These are phyloP conservation scores for Monilinia fructicola DNA, from an alignment of 2,329 filamentous ascomycete genomes.

Conservation along the genomic window DNA sequence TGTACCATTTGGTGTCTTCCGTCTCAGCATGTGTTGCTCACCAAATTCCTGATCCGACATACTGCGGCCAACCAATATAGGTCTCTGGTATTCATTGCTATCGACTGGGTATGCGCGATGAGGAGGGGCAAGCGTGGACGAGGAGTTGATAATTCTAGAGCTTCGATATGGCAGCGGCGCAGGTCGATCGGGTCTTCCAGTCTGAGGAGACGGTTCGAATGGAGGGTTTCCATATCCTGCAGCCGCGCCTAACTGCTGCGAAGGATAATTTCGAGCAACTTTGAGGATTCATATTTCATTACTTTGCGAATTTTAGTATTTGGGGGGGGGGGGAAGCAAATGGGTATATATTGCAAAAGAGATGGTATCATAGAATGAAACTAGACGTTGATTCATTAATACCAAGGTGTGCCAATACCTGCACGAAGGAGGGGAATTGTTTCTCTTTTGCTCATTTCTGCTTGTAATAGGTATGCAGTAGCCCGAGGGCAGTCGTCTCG, in stretches of 20 bases:
- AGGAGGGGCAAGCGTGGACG: constrained; percentile 29
- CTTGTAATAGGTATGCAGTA: constrained; percentile 27
- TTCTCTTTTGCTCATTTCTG: constrained; percentile 40
- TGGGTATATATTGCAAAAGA: constrained; percentile 28
- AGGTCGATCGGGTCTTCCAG: constrained; percentile 31
- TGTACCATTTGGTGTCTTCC: constrained; percentile 94
- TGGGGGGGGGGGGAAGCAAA: constrained; percentile 23
- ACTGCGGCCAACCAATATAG: constrained; percentile 21
- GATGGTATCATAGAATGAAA: constrained; percentile 26
- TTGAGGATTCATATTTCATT: constrained; percentile 49
- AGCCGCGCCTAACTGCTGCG: constrained; percentile 38
- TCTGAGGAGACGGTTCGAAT: constrained; percentile 31
- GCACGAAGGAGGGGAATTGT: constrained; percentile 39
- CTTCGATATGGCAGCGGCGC: constrained; percentile 36
- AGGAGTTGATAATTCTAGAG: constrained; percentile 34
- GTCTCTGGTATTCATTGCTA: constrained; percentile 28
- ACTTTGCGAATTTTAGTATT: constrained; percentile 26
- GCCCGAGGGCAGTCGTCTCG: constrained; percentile 21
- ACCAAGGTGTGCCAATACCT: constrained; percentile 41
- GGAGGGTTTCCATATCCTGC: constrained; percentile 35
- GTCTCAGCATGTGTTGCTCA: constrained; percentile 66
- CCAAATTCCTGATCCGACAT: constrained; percentile 48
- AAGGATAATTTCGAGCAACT: constrained; percentile 45
- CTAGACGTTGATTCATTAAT: constrained; percentile 30
- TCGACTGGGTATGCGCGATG: constrained; percentile 38